Conservation (phyloP, 108 stramenopile species). For the Asterionellopsis glacialis region DNA sequence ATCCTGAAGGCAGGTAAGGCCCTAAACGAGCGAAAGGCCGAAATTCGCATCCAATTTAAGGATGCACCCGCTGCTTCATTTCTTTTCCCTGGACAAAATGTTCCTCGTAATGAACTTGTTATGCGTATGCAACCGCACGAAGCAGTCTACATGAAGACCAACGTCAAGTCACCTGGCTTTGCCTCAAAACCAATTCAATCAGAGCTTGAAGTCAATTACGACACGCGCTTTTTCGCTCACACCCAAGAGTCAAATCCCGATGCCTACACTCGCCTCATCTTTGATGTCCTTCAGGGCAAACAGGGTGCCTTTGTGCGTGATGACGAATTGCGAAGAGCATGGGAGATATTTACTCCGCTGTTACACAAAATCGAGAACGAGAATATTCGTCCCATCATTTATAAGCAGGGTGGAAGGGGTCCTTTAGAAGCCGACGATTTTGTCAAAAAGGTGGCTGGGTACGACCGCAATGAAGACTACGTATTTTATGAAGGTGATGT, state of each 20-base stretch:
- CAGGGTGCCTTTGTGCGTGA: constrained; percentile 92
- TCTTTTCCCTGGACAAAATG: constrained; percentile 49
- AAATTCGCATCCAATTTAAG: constrained; percentile 94
- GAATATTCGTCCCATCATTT: constrained; percentile 66
- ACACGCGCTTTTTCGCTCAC: constrained; percentile 51
- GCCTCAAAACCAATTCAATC: constrained; percentile 73
- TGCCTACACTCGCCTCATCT: constrained; percentile 94
- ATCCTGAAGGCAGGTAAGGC: constrained; percentile 97
- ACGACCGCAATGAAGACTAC: constrained; percentile 63
- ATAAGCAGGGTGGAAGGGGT: constrained; percentile 83
- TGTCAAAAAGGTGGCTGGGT: constrained; percentile 50
- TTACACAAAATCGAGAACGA: constrained; percentile 83
- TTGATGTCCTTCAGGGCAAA: constrained; percentile 91
- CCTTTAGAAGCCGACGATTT: constrained; percentile 79
- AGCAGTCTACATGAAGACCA: constrained; percentile 94
- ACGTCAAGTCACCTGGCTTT: constrained; percentile 94
- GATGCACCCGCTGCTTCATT: constrained; percentile 64
- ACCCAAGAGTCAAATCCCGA: constrained; percentile 68
- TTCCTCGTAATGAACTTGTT: constrained; percentile 93
- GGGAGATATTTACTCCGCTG: constrained; percentile 95
- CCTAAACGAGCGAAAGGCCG: constrained; percentile 93
- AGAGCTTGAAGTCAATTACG: constrained; percentile 92
- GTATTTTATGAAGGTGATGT: constrained; percentile 44
- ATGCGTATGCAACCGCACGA: constrained; percentile 90
- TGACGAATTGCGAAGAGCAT: constrained; percentile 91